phyloP scores from a whole-genome alignment of 129 eudicot genomes.

The Lonicera japonica region DNA sequence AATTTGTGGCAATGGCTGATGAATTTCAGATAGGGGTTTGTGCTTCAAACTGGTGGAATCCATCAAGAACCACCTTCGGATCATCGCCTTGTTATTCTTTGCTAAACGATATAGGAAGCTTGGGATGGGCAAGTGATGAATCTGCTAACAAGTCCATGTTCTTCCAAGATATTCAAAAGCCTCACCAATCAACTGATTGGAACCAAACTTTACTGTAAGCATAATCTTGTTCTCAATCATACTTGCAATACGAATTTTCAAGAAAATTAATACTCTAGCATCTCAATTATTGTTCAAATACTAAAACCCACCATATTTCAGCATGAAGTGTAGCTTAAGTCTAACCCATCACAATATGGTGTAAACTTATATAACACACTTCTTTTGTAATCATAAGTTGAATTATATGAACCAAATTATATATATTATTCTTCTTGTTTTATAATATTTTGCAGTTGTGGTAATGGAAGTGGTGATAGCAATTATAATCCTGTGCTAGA shows the following conservation, averaged over 20 bases:
- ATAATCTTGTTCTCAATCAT: not conserved
- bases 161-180: slow-evolving; percentile 23
- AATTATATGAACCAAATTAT: slow-evolving; percentile 5
- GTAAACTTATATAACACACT: not conserved
- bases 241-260: no score
- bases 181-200: slow-evolving; percentile 31
- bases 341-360: not conserved
- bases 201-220: slow-evolving; percentile 33
- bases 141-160: slow-evolving; percentile 20
- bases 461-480: slow-evolving; percentile 17
- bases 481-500: slow-evolving; percentile 30
- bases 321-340: not conserved
- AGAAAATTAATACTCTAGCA: no score
- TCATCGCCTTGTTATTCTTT: slow-evolving; percentile 20
- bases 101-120: slow-evolving; percentile 17
- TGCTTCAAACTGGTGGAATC: slow-evolving; percentile 43
- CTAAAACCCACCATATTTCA: not conserved
- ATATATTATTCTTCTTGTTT: slow-evolving; percentile 6
- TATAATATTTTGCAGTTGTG: slow-evolving; percentile 18
- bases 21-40: slow-evolving; percentile 43
- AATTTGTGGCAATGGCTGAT: slow-evolving; percentile 24
- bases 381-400: slow-evolving; percentile 13
- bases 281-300: no score
- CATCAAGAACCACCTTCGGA: slow-evolving; percentile 13
- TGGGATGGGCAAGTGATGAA: slow-evolving; percentile 31